A percentile compares a stretch with the other conserved stretches of the same genome.
phyloP scores from a whole-genome alignment of 805 yeast genomes.

The Cyberlindnera japonica region DNA sequence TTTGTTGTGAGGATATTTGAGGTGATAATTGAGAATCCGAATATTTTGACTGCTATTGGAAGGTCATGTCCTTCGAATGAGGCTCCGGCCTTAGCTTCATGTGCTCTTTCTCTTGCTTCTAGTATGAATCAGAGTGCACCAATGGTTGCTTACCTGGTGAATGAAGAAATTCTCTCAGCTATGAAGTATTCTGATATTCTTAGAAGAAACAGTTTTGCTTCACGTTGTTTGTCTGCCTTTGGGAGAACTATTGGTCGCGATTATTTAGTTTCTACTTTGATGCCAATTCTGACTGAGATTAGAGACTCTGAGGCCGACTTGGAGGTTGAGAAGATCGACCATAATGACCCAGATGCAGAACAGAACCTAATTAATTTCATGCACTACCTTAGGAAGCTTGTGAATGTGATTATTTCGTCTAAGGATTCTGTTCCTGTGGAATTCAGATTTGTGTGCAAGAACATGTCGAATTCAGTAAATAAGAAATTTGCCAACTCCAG shows the following conservation, averaged over 20 bases:
- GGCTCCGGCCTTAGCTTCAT: constrained; percentile 65
- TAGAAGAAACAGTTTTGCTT: constrained; percentile 78
- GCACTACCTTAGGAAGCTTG: constrained; percentile 50
- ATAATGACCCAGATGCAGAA: constrained; percentile 36
- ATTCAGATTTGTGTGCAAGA: constrained; percentile 64
- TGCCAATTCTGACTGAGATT: constrained; percentile 54
- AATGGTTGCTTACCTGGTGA: constrained; percentile 51
- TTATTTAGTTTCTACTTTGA: constrained; percentile 50
- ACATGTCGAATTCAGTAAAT: constrained; percentile 54
- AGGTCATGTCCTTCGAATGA: constrained; percentile 63
- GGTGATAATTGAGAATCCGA: constrained; percentile 35
- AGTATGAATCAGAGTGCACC: constrained; percentile 39
- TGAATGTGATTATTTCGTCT: constrained; percentile 57
- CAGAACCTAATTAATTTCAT: constrained; percentile 46
- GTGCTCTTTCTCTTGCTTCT: constrained; percentile 54
- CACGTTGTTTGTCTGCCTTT: constrained; percentile 67
- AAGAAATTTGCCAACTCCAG: constrained; percentile 65
- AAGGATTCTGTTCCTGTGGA: constrained; percentile 62
- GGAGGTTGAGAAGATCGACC: constrained; percentile 56
- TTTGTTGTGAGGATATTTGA: constrained; percentile 28
- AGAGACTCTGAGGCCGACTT: constrained; percentile 48
- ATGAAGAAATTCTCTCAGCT: constrained; percentile 58
- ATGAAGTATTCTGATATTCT: constrained; percentile 67
- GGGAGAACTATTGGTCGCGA: constrained; percentile 64
- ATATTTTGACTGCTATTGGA: constrained; percentile 49